A percentile compares a stretch with the other conserved stretches of the same genome.
These are phyloP conservation scores for Barnettozyma sucrosica DNA, from an alignment of 805 yeast genomes.

Conservation along the genomic window DNA sequence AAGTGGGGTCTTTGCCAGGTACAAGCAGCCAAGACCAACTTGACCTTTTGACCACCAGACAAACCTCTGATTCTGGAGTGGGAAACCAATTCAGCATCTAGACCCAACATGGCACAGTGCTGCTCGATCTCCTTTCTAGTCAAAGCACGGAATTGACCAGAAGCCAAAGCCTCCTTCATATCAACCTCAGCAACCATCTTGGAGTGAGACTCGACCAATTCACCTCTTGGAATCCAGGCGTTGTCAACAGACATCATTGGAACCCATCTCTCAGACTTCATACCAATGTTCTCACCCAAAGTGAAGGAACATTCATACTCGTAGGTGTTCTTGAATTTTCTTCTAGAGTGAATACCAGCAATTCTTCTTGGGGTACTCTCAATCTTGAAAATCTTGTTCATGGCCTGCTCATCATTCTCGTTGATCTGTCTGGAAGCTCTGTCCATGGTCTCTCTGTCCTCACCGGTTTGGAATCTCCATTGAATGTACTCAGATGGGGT, in stretches of 20 bases:
- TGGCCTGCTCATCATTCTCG: slow-evolving; percentile 94
- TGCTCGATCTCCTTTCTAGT: slow-evolving; percentile 99
- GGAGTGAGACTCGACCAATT: slow-evolving; percentile 92
- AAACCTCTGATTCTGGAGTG: slow-evolving; percentile 99
- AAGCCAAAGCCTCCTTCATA: slow-evolving; percentile 99
- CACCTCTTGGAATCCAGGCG: slow-evolving; percentile 99
- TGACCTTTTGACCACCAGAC: slow-evolving; percentile 99
- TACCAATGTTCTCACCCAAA: slow-evolving; percentile 97
- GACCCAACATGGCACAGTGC: slow-evolving; percentile 98
- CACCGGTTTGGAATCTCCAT: slow-evolving; percentile 99
- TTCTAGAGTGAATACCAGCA: slow-evolving; percentile 88
- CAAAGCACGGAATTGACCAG: slow-evolving; percentile 99
- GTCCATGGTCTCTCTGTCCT: slow-evolving; percentile 99
- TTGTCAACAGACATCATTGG: slow-evolving; percentile 99
- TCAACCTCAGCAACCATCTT: slow-evolving; percentile 99
- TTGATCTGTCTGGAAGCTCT: slow-evolving; percentile 98
- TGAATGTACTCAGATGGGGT: slow-evolving; percentile 99
- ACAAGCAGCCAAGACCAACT: slow-evolving; percentile 99
- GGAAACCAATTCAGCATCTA: slow-evolving; percentile 97
- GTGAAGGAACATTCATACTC: slow-evolving; percentile 98
- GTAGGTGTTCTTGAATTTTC: slow-evolving; percentile 99
- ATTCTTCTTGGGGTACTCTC: slow-evolving; percentile 99
- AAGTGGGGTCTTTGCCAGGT: slow-evolving; percentile 99
- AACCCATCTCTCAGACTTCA: slow-evolving; percentile 99
- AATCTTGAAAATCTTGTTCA: slow-evolving; percentile 99